Conservation (phyloP, 2,329 filamentous ascomycete genomes). For the Peltaster fructicola region DNA sequence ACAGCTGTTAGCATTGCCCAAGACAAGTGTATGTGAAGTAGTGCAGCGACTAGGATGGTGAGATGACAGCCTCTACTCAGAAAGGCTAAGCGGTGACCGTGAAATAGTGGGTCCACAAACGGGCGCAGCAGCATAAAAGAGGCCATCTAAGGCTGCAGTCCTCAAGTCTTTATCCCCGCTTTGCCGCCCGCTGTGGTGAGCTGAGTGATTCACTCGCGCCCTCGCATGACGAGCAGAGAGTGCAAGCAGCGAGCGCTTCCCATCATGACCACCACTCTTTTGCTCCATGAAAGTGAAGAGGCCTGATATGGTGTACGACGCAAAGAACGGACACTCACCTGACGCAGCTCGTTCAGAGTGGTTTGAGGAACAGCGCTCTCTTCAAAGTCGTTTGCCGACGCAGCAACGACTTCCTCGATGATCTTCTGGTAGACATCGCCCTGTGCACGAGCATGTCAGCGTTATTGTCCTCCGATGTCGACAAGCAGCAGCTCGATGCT, state of each 20-base stretch:
- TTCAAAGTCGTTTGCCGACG: slow-evolving; percentile 84
- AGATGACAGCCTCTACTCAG: too few species aligned
- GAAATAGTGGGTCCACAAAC: too few species aligned
- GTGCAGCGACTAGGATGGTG: slow-evolving; percentile 17
- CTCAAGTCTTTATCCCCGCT: too few species aligned
- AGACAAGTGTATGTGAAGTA: slow-evolving; percentile 8
- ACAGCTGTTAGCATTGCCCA: slow-evolving; percentile 2
- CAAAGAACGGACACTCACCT: slow-evolving; percentile 39
- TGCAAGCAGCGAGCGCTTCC: too few species aligned
- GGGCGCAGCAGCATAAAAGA: too few species aligned
- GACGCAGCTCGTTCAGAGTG: slow-evolving; percentile 70
- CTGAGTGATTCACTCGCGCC: too few species aligned
- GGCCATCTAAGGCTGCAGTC: too few species aligned
- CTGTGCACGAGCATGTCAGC: slow-evolving; percentile 19
- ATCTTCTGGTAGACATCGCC: slow-evolving; percentile 80
- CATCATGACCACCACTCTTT: neutral
- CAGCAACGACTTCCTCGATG: slow-evolving; percentile 48
- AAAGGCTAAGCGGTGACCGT: too few species aligned
- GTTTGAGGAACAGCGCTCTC: slow-evolving; percentile 81
- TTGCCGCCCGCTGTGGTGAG: slow-evolving; percentile 1
- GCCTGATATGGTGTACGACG: slow-evolving; percentile 1
- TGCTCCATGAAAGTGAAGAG: slow-evolving; percentile 1
- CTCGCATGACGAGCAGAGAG: too few species aligned
- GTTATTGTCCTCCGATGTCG: too few species aligned
- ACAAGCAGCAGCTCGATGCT: too few species aligned